phyloP scores from a whole-genome alignment of 23 red algal genomes.

The Gracilariopsis chorda region DNA sequence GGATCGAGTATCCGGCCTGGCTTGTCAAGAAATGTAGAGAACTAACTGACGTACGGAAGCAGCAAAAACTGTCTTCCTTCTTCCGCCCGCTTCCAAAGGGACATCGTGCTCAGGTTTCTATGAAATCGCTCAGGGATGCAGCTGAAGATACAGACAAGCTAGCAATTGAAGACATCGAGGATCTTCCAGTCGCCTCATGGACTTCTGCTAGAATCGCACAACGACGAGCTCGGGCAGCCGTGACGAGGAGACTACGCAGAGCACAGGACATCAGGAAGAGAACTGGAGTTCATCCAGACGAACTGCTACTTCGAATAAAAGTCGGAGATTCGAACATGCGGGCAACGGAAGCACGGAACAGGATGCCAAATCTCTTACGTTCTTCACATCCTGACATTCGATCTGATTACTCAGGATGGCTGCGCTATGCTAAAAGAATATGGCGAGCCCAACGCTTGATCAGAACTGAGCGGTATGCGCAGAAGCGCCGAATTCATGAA shows the following conservation, averaged over 20 bases:
- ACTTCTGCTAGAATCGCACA: conserved; percentile 37
- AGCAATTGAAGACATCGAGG: conserved; percentile 62
- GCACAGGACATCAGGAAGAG: neutral
- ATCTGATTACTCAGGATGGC: conserved; percentile 52
- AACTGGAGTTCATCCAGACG: neutral
- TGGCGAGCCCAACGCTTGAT: conserved; percentile 66
- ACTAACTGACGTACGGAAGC: conserved; percentile 55
- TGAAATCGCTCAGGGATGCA: conserved; percentile 17
- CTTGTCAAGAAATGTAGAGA: conserved; percentile 70
- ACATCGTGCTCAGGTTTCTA: neutral
- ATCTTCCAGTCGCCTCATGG: conserved; percentile 40
- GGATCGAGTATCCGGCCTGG: conserved; percentile 92
- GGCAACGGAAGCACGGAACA: neutral
- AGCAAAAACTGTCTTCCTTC: conserved; percentile 70
- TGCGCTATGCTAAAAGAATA: conserved; percentile 63
- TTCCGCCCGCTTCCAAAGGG: conserved; percentile 53
- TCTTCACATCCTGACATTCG: conserved; percentile 38
- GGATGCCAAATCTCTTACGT: conserved; percentile 31
- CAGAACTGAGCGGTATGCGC: conserved; percentile 34
- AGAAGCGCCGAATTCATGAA: neutral
- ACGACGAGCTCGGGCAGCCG: conserved; percentile 22
- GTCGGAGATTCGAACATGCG: neutral
- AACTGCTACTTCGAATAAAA: conserved; percentile 10
- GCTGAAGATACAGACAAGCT: conserved; percentile 39
- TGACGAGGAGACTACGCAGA: conserved; percentile 12